Evolutionary conservation across 2,329 filamentous ascomycete genomes (phyloP).

Genomic region (Nannizziopsis barbatae): DNA sequence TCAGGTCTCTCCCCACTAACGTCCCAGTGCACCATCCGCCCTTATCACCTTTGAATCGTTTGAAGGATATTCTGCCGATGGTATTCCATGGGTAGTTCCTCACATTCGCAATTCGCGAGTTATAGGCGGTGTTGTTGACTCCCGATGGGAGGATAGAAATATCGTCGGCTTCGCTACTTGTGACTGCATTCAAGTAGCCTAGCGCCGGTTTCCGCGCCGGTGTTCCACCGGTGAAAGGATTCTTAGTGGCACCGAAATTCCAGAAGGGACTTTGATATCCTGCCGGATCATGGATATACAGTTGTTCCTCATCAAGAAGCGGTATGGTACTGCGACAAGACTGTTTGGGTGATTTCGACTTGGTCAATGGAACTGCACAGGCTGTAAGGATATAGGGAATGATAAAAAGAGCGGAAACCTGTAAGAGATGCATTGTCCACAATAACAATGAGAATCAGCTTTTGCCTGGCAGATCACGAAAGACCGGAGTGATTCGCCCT

Average conservation of each 20-base stretch:
- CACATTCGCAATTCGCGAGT: conserved; percentile 14
- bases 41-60: conserved; percentile 15
- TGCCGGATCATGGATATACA: conserved; percentile 12
- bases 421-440: conserved; percentile 14
- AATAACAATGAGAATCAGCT: not conserved
- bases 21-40: conserved; percentile 20
- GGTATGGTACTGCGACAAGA: conserved; percentile 9
- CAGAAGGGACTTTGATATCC: conserved; percentile 10
- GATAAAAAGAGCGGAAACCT: conserved; percentile 10
- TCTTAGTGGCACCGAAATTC: conserved; percentile 6
- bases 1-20: conserved; percentile 17
- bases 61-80: conserved; percentile 17
- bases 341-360: not conserved
- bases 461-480: not conserved
- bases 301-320: conserved; percentile 9
- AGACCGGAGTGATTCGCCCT: too few species aligned
- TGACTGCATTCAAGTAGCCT: not conserved
- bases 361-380: conserved; percentile 1
- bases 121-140: conserved; percentile 11
- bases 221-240: conserved; percentile 14
- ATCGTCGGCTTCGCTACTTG: not conserved
- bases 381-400: conserved; percentile 7
- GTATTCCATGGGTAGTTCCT: conserved; percentile 19
- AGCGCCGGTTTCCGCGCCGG: conserved; percentile 10
- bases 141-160: conserved; percentile 8